Percentiles rank a stretch among this genome's conserved stretches.
Conservation (phyloP, 2,329 filamentous ascomycete species). For the Arthroderma uncinatum region DNA sequence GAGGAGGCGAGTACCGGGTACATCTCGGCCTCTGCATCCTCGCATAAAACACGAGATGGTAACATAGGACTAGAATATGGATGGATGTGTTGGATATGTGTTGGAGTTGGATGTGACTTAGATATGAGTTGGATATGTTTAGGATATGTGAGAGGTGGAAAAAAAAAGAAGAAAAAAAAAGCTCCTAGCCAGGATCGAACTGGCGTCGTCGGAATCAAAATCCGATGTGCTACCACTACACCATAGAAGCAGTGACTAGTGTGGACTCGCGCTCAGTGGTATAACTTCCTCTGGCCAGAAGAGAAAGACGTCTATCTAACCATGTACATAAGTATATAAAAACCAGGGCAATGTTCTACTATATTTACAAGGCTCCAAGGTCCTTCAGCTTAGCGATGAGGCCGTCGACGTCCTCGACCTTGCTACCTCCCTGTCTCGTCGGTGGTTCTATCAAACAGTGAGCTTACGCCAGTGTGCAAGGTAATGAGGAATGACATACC, state of each 20-base stretch:
- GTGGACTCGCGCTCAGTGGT: too few species aligned
- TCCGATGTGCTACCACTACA: conserved; percentile 5
- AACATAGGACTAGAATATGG: too few species aligned
- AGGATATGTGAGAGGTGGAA: not conserved
- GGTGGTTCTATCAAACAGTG: conserved; percentile 56
- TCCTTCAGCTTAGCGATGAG: conserved; percentile 91
- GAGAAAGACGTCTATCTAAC: not conserved
- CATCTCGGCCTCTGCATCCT: not conserved
- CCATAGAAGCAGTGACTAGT: conserved; percentile 2
- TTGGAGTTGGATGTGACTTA: too few species aligned
- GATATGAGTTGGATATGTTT: too few species aligned
- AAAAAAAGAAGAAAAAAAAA: not conserved
- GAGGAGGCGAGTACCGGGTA: not conserved
- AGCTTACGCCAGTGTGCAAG: not conserved
- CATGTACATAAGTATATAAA: not conserved
- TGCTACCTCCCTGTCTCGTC: conserved; percentile 79
- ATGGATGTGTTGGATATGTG: too few species aligned
- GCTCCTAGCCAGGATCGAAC: conserved; percentile 2
- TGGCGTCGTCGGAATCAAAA: conserved; percentile 4
- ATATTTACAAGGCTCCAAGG: conserved; percentile 66
- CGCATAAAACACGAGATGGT: too few species aligned
- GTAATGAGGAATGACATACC: conserved; percentile 38
- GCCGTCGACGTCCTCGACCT: conserved; percentile 96
- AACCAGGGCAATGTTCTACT: not conserved
- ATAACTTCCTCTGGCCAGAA: not conserved